These are phyloP conservation scores for Ramaria rubella DNA, from an alignment of 768 basidiomycete species.

Conservation along the genomic window DNA sequence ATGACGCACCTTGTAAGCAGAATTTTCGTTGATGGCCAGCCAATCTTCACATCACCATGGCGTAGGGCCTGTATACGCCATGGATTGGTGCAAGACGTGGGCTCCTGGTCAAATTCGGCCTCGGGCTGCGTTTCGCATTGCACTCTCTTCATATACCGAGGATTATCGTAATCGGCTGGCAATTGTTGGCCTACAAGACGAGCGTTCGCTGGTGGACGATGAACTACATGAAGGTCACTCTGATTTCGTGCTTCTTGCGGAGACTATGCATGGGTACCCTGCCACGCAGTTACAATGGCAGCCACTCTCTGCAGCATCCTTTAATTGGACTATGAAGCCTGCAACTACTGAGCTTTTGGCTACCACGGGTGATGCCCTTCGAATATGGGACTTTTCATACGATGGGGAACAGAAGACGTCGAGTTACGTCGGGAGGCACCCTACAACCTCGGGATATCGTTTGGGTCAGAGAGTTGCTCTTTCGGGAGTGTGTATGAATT, in stretches of 20 bases:
- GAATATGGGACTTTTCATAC: constrained; percentile 83
- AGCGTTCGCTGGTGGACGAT: constrained; percentile 81
- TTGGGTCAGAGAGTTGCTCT: constrained; percentile 69
- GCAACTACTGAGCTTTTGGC: constrained; percentile 75
- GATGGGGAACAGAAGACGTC: constrained; percentile 54
- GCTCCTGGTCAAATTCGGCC: constrained; percentile 65
- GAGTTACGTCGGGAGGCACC: constrained; percentile 64
- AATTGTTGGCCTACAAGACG: constrained; percentile 73
- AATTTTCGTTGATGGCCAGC: neutral
- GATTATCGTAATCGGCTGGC: constrained; percentile 79
- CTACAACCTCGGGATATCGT: constrained; percentile 50
- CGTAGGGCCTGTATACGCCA: constrained; percentile 76
- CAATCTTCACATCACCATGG: constrained; percentile 9
- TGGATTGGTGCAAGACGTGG: constrained; percentile 85
- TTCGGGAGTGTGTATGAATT: constrained; percentile 58
- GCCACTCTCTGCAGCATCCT: constrained; percentile 58
- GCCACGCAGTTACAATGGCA: constrained; percentile 93
- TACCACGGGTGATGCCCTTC: constrained; percentile 87
- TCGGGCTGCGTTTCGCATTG: constrained; percentile 76
- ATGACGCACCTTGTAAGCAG: constrained; percentile 77
- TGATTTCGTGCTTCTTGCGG: constrained; percentile 82
- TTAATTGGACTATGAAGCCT: constrained; percentile 64
- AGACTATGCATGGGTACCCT: constrained; percentile 84
- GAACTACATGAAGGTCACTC: constrained; percentile 55
- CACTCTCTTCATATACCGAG: constrained; percentile 78